These are phyloP conservation scores for Pseudocercospora fuligena DNA, from an alignment of 2,329 filamentous ascomycete genomes.

Conservation along the genomic window DNA sequence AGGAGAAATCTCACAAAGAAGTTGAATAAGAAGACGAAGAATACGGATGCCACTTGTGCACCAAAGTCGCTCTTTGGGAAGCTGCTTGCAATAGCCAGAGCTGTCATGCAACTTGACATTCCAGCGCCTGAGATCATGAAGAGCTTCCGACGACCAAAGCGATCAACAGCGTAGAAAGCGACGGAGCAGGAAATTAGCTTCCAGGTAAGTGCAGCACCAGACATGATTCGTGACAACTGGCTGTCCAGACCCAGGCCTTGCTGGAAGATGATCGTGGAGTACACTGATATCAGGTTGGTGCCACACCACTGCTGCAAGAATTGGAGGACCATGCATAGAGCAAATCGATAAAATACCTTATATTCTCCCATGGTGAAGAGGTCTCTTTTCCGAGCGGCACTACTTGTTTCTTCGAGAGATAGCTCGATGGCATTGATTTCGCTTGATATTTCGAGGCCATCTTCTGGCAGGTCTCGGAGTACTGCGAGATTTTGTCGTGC, in stretches of 20 bases:
- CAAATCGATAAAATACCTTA: conserved; percentile 55
- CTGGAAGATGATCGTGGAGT: conserved; percentile 33
- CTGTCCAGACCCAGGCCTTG: conserved; percentile 43
- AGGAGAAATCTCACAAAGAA: background rate
- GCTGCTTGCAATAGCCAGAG: conserved; percentile 57
- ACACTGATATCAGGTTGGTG: conserved; percentile 40
- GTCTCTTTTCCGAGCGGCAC: conserved; percentile 35
- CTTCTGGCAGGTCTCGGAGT: background rate
- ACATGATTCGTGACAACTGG: conserved; percentile 47
- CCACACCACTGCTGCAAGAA: conserved; percentile 58
- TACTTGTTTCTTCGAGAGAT: background rate
- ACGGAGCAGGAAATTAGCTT: background rate
- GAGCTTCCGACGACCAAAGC: conserved; percentile 29
- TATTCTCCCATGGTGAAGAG: conserved; percentile 56
- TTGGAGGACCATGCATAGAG: conserved; percentile 55
- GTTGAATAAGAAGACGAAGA: conserved; percentile 43
- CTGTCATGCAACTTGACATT: conserved; percentile 32
- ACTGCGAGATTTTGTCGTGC: background rate
- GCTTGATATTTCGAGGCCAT: background rate
- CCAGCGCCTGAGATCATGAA: conserved; percentile 31
- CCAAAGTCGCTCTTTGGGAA: conserved; percentile 7
- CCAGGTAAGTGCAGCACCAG: conserved; percentile 40
- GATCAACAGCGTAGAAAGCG: conserved; percentile 25
- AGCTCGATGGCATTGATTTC: background rate
- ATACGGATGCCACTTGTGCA: conserved; percentile 41